Conservation (phyloP, 2,329 filamentous ascomycete genomes). For the Pseudocercospora fuligena region DNA sequence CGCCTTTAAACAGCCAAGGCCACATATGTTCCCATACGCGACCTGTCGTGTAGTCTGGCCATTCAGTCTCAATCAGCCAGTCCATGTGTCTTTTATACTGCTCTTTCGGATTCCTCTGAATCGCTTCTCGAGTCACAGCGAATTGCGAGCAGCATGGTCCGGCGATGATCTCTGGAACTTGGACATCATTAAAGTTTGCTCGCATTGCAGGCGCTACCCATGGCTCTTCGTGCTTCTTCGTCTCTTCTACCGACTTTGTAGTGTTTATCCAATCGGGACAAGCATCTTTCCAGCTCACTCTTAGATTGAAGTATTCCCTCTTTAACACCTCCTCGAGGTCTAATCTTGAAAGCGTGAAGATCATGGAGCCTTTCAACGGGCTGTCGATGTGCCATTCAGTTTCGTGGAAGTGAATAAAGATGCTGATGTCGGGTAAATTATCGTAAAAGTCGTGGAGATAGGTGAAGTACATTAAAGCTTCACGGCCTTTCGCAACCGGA, state of each 20-base stretch:
- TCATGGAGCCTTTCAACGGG: conserved; percentile 21
- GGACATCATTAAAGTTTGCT: conserved; percentile 25
- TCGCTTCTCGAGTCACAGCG: conserved; percentile 24
- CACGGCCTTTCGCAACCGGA: conserved; percentile 24
- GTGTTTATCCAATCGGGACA: conserved; percentile 32
- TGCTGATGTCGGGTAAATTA: conserved; percentile 25
- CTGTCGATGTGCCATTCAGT: conserved; percentile 30
- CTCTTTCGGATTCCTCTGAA: conserved; percentile 17
- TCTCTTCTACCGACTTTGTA: conserved; percentile 21
- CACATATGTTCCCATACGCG: conserved; percentile 33
- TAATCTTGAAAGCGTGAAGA: conserved; percentile 26
- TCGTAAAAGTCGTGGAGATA: conserved; percentile 32
- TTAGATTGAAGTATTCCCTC: conserved; percentile 30
- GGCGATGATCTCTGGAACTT: conserved; percentile 26
- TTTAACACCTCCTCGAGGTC: conserved; percentile 27
- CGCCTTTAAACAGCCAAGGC: conserved; percentile 28
- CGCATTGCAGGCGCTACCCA: conserved; percentile 26
- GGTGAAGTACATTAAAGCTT: conserved; percentile 33
- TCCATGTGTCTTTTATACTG: conserved; percentile 25
- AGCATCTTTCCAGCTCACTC: conserved; percentile 28
- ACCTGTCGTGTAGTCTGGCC: conserved; percentile 26
- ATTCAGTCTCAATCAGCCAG: conserved; percentile 21
- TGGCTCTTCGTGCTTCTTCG: conserved; percentile 27
- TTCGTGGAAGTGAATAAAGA: conserved; percentile 29
- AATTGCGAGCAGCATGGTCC: conserved; percentile 34